Percentiles rank a stretch among this genome's conserved stretches.
Evolutionary conservation across 2,329 filamentous ascomycete species (phyloP).

Genomic region (Lecanicillium sp.): DNA sequence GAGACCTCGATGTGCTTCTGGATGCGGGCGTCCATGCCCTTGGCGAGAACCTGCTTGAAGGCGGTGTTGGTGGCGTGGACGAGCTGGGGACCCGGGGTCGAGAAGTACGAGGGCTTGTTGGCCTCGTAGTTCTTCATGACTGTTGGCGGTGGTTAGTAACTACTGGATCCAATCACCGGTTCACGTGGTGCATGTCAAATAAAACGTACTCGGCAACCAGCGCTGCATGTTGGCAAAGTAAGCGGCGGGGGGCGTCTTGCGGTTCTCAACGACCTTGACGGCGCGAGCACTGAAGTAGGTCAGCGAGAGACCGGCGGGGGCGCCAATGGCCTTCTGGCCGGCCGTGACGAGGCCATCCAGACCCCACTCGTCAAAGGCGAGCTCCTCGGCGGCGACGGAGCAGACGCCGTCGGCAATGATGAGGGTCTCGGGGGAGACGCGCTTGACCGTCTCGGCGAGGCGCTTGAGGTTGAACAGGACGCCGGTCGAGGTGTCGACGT

Average conservation of each 20-base stretch:
- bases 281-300: constrained; percentile 88
- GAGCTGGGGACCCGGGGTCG: constrained; percentile 90
- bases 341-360: constrained; percentile 90
- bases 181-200: background rate
- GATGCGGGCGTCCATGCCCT: constrained; percentile 75
- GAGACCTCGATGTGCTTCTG: constrained; percentile 71
- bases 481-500: constrained; percentile 95
- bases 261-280: constrained; percentile 68
- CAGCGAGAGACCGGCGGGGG: constrained; percentile 88
- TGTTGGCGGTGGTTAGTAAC: constrained; percentile 20
- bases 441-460: constrained; percentile 73
- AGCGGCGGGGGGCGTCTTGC: constrained; percentile 73
- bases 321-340: constrained; percentile 94
- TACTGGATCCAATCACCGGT: background rate
- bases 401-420: constrained; percentile 94
- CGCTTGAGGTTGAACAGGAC: constrained; percentile 86
- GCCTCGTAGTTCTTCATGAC: constrained; percentile 99
- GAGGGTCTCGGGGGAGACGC: constrained; percentile 83
- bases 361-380: constrained; percentile 91
- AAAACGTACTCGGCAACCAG: constrained; percentile 74
- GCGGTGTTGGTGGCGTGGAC: constrained; percentile 88
- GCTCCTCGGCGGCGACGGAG: constrained; percentile 93
- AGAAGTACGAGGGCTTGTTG: constrained; percentile 96
- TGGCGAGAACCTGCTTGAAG: constrained; percentile 75
- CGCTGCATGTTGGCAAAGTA: constrained; percentile 98